Evolutionary conservation across 768 basidiomycete species (phyloP).

Genomic region (Panaeolus papilionaceus): DNA sequence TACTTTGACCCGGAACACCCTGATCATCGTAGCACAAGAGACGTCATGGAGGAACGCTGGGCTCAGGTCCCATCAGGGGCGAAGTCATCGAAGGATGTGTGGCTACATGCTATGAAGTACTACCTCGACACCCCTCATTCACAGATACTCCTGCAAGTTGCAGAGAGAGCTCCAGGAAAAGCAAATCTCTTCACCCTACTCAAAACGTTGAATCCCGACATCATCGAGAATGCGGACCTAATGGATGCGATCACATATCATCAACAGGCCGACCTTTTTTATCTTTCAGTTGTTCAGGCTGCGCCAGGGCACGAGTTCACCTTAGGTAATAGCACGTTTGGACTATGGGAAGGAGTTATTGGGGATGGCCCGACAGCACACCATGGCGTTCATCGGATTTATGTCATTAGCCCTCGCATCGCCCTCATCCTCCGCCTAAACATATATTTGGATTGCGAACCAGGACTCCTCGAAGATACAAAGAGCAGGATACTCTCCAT

Average conservation of each 20-base stretch:
- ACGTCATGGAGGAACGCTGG: conserved; percentile 33
- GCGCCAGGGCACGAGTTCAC: conserved; percentile 34
- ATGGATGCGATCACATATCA: conserved; percentile 1
- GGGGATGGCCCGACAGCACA: neutral
- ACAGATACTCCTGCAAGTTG: neutral
- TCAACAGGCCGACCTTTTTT: neutral
- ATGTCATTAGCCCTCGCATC: conserved; percentile 36
- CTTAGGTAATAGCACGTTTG: conserved; percentile 33
- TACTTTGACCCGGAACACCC: conserved; percentile 38
- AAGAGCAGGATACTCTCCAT: conserved; percentile 4
- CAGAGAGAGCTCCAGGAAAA: neutral
- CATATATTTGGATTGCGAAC: conserved; percentile 4
- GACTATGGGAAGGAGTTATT: conserved; percentile 37
- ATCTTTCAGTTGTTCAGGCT: neutral
- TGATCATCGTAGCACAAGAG: conserved; percentile 24
- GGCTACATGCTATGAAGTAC: conserved; percentile 37
- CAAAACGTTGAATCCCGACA: neutral
- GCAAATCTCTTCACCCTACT: neutral
- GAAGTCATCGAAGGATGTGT: conserved; percentile 32
- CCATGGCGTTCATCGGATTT: conserved; percentile 31
- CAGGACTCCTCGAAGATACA: neutral
- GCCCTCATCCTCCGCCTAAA: conserved; percentile 30
- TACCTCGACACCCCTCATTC: conserved; percentile 32
- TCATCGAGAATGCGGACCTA: neutral
- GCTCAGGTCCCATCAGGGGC: conserved; percentile 20